Evolutionary conservation across 164 flowering plant genomes (phyloP).

Genomic region (Cinnamomum chago): DNA sequence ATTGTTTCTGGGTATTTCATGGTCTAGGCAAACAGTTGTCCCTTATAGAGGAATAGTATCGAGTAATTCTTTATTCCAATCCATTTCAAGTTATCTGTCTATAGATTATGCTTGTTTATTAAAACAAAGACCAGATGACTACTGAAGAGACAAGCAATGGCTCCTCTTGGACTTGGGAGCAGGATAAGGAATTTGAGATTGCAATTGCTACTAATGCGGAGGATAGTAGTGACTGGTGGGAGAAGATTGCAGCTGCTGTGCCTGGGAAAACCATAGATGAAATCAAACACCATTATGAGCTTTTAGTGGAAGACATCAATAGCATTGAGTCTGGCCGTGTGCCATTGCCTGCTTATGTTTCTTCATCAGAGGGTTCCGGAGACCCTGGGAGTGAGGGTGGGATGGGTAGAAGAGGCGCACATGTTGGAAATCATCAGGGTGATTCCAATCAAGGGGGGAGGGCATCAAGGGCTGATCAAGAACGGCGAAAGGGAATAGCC

Average conservation of each 20-base stretch:
- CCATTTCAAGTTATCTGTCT: background rate
- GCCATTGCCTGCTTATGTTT: conserved; percentile 61
- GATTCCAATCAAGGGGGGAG: conserved; percentile 63
- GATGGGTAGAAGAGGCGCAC: conserved; percentile 47
- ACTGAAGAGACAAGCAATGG: conserved; percentile 44
- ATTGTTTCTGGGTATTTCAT: conserved; percentile 8
- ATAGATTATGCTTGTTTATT: conserved; percentile 8
- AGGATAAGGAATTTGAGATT: conserved; percentile 83
- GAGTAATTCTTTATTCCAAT: conserved; percentile 2
- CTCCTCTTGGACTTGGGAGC: conserved; percentile 73
- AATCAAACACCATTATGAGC: conserved; percentile 68
- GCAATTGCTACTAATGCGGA: conserved; percentile 71
- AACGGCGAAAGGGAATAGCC: conserved; percentile 87
- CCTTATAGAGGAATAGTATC: conserved; percentile 9
- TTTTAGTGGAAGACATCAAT: conserved; percentile 66
- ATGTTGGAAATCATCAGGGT: conserved; percentile 33
- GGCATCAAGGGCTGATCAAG: conserved; percentile 68
- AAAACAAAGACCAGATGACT: conserved; percentile 43
- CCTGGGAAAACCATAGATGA: conserved; percentile 73
- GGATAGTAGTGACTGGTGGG: conserved; percentile 75
- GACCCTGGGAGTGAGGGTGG: conserved; percentile 54
- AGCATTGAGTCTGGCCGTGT: conserved; percentile 74
- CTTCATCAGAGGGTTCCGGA: conserved; percentile 49
- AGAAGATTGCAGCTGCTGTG: conserved; percentile 71
- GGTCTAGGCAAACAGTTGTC: conserved; percentile 7